Evolutionary conservation across 768 basidiomycete genomes (phyloP), one percentile per base, ranked within the genome.

Genomic region (Mycena olivaceomarginata): DNA sequence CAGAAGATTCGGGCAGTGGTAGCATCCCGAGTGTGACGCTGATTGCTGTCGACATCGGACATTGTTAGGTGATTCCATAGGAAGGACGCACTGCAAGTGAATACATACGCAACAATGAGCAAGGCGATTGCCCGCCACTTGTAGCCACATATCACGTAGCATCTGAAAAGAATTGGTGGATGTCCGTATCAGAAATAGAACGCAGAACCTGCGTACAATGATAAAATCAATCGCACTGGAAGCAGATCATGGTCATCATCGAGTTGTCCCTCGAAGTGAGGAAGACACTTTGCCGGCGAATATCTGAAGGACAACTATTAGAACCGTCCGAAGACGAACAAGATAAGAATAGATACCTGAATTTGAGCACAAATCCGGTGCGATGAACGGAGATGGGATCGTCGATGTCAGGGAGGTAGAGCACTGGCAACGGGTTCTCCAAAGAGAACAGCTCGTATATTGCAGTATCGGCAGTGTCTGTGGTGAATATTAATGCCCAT

Each of bases 401-500:
- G 43, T n/a, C n/a, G n/a, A n/a, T n/a, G n/a, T 59, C 74, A 1
- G 51, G 40, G 37, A 13, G 22, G 37, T 66, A 75, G 6, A 75
- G 20, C 2, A 53, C 41, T 9, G 74, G 74, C 18, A 70, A 40
- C 0, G 74, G 74, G 41, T 75, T 66, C 3, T 66, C 25, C 40
- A 75, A 41, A 11, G 74, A 70, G 45, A 70, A 70, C 51, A 70
- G 0, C 16, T 69, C 68, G 25, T 75, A 75, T 64, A 75, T 75
- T 9, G 25, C 68, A 15, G 68, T 56, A 5, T 63, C 31, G 5
- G 51, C 74, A 5, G 37, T 16, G 45, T 75, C 74, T 4, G 74
- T 70, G 22, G 65, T 70, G 53, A 70, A 75, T n/a, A n/a, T n/a
- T n/a, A n/a, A n/a, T 13, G 74, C 74, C 74, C 74, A 75, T 48